Evolutionary conservation across 768 basidiomycete species (phyloP), one percentile per base, ranked within the genome.

Genomic region (Leccinum rimulosum): DNA sequence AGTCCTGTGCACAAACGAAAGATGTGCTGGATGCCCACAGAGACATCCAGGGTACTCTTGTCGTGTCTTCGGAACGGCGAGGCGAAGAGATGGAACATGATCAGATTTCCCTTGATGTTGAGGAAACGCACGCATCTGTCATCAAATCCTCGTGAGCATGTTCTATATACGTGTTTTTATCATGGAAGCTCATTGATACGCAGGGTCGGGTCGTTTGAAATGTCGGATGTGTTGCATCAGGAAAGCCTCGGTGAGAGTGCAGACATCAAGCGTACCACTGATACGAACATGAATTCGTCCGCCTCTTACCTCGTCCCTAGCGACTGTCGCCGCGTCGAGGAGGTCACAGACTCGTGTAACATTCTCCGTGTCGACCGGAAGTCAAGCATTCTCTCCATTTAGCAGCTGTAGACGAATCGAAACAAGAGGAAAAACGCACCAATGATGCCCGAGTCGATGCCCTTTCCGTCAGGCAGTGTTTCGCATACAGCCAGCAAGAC

Each of bases 101-200:
- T n/a, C 51, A 64, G 12, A 36, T n/a, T 22, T 22, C 22, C 22
- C 22, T 22, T 22, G 22, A 22, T 22, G 22, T 22, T 1, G 40
- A 52, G 10, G 28, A 27, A 48, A 33, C 27, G 3, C 15, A 2
- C 4, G 9, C 31, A 8, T 36, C 35, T 14, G 17, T 50, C 17
- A 17, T 36, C 22, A 30, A 47, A 15, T 12, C 40, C 8, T 35
- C 30, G 64, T 65, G 33, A 51, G 65, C 51, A 31, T 17, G 1
- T 15, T 27, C 12, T 6, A 9, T 12, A 31, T 15, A 3, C 9
- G 28, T 49, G n/a, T 40, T 12, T 50, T 22, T 22, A 12, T 50
- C 4, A 22, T 15, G 6, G 30, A 36, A 45, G 15, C 33, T 63
- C 40, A 66, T 19, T 14, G 22, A 38, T 51, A 6, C 19, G 3